Evolutionary conservation across 257 asterid species (phyloP), one percentile per base, ranked within the genome.

Genomic region (Paraleonurus japonicus): DNA sequence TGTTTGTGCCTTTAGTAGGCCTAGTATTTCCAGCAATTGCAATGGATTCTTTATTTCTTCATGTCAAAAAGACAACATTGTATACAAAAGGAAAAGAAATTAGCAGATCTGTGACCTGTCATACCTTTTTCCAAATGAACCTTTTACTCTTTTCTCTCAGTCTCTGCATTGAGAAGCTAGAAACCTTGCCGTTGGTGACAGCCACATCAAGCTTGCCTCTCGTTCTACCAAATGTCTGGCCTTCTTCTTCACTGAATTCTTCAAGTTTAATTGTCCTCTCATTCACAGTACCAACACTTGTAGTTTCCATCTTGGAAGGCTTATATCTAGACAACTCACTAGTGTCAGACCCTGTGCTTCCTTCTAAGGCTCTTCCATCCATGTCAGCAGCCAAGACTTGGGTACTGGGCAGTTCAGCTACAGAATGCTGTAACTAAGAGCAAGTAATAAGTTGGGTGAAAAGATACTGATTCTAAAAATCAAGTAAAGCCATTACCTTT

Each of bases 181-280:
- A 77, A 66, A 74, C 71, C 74, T 81, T 86, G 67, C 61, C 73
- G 17, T 78, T 82, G 15, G 79, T 33, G 60, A 72, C 81, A 69
- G 84, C 85, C 64, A 65, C 33, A 67, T 80, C 82, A 63, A 77
- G 58, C 58, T 78, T 82, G 71, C 76, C 81, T 72, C 86, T 81
- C 13, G 30, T 66, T 70, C 73, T 82, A 71, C 86, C 83, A 50
- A 83, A 74, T 76, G 80, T 73, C 75, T 81, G 88, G 41, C 85
- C 89, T 83, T 85, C 96, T 67, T 87, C 96, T 74, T 88, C 95
- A 76, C 94, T 85, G 72, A 90, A 88, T 67, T 92, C 96, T 90
- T 72, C 80, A 59, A 75, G 60, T 76, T 79, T 85, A 70, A 50
- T 73, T 65, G 72, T 78, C 81, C 81, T 87, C 70, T 71, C 78